Evolutionary conservation across 257 asterid genomes (phyloP).

Genomic region (Rehmannia glutinosa): DNA sequence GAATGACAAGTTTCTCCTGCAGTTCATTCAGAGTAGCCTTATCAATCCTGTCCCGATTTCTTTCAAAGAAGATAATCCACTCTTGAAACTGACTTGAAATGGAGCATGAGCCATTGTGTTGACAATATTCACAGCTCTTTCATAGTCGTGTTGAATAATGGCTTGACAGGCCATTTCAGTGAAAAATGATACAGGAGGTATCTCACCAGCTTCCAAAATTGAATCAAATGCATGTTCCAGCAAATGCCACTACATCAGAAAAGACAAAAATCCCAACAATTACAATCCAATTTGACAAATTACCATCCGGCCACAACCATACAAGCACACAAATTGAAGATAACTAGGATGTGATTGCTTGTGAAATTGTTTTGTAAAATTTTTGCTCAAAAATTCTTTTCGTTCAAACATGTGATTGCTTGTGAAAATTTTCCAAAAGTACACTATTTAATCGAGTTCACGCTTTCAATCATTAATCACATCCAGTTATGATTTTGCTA

Average conservation of each 20-base stretch:
- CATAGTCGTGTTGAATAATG: conserved; percentile 34
- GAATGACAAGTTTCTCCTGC: conserved; percentile 30
- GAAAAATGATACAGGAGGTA: conserved; percentile 66
- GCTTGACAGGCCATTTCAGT: conserved; percentile 67
- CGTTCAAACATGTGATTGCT: too few species aligned
- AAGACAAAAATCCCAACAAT: background rate
- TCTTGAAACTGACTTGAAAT: conserved; percentile 59
- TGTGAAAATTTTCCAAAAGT: too few species aligned
- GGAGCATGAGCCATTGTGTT: conserved; percentile 66
- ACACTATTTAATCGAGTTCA: too few species aligned
- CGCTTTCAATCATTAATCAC: too few species aligned
- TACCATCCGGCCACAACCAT: too few species aligned
- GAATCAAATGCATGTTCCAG: conserved; percentile 80
- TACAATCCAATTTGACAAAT: background rate
- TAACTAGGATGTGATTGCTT: too few species aligned
- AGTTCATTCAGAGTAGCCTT: conserved; percentile 36
- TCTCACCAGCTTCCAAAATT: conserved; percentile 73
- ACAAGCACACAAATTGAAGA: too few species aligned
- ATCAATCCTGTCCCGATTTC: conserved; percentile 39
- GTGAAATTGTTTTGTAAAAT: too few species aligned
- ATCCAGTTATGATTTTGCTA: too few species aligned
- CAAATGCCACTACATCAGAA: conserved; percentile 64
- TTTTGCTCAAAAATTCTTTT: too few species aligned
- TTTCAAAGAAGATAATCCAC: conserved; percentile 61
- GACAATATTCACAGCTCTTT: conserved; percentile 45